Percentiles rank a stretch among this genome's conserved stretches.
Conservation (phyloP, 352 stramenopile species). For the Phytopythium kandeliae region DNA sequence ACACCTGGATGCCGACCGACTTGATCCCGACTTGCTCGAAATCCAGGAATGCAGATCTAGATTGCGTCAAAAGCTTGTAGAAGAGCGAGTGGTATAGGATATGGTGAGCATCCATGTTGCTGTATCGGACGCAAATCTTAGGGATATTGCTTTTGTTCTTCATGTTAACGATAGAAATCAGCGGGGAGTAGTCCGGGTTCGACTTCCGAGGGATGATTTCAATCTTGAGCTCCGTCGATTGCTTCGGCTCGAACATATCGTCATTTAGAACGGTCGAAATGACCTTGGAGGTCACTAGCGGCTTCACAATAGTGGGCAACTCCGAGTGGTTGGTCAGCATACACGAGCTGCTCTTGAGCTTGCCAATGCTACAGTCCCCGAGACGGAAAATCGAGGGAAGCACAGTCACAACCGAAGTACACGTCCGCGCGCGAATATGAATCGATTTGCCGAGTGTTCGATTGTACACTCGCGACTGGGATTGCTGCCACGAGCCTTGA, state of each 20-base stretch:
- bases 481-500: slow-evolving; percentile 82
- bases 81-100: slow-evolving; percentile 90
- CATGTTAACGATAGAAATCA: slow-evolving; percentile 85
- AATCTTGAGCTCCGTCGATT: slow-evolving; percentile 84
- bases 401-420: slow-evolving; percentile 83
- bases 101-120: slow-evolving; percentile 89
- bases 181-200: slow-evolving; percentile 83
- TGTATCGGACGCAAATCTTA: slow-evolving; percentile 83
- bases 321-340: slow-evolving; percentile 89
- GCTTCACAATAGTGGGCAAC: slow-evolving; percentile 80
- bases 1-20: slow-evolving; percentile 81
- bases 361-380: slow-evolving; percentile 87
- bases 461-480: slow-evolving; percentile 81
- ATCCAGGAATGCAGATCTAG: slow-evolving; percentile 81
- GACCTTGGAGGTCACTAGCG: slow-evolving; percentile 85
- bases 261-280: slow-evolving; percentile 87
- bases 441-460: slow-evolving; percentile 83
- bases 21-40: slow-evolving; percentile 85
- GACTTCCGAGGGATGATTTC: slow-evolving; percentile 88
- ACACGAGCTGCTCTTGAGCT: slow-evolving; percentile 81
- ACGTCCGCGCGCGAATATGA: slow-evolving; percentile 79
- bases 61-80: slow-evolving; percentile 85
- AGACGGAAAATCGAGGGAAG: slow-evolving; percentile 81
- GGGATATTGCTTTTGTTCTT: slow-evolving; percentile 85
- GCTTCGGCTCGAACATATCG: slow-evolving; percentile 83